Conservation (phyloP, 176 grass and related monocot genomes). For the Carex parvula region DNA sequence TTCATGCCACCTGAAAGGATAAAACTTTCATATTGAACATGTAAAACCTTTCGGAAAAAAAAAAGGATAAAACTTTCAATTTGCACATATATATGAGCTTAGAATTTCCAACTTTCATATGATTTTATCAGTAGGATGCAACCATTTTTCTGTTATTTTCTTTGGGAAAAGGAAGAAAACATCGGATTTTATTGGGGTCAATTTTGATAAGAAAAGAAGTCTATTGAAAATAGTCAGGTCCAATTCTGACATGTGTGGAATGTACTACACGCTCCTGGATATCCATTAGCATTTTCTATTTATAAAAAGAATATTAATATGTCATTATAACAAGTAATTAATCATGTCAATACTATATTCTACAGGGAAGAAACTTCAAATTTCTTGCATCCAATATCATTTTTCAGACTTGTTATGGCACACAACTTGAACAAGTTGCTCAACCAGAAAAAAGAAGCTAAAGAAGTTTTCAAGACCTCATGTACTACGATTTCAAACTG, state of each 20-base stretch:
- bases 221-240: background rate
- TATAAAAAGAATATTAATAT: background rate
- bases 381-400: background rate
- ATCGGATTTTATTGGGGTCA: background rate
- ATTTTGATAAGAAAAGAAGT: background rate
- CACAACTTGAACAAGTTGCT: background rate
- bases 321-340: background rate
- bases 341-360: background rate
- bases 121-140: too few species aligned
- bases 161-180: background rate
- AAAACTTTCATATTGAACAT: too few species aligned
- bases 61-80: too few species aligned
- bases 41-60: too few species aligned
- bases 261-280: background rate
- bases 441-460: background rate
- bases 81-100: too few species aligned
- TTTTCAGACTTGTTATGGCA: background rate
- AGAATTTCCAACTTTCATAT: too few species aligned
- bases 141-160: too few species aligned
- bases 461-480: background rate
- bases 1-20: too few species aligned
- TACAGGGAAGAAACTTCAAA: background rate
- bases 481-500: background rate
- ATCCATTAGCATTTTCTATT: background rate
- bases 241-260: background rate